Evolutionary conservation across 1,284 basidiomycete genomes (phyloP), one percentile per base, ranked within the genome.

Genomic region (Microbotryum violaceum): DNA sequence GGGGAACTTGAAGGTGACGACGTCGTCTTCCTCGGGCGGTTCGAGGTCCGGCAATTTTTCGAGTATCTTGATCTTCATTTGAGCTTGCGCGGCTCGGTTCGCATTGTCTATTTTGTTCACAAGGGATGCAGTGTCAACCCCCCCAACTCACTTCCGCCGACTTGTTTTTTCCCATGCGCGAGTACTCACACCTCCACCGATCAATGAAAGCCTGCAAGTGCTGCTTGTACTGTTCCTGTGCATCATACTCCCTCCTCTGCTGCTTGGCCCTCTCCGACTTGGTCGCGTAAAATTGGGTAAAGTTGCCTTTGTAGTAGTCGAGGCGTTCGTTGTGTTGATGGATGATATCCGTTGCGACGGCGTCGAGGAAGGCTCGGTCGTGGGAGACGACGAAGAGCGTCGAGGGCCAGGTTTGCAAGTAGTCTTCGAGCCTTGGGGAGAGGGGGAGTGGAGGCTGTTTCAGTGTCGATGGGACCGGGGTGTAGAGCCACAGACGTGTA

Each of bases 131-230:
- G 7, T 1, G 42, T 58, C 18, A 53, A 33, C 37, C 8, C 8
- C 27, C 8, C 31, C 8, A 1, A 31, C 9, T 49, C 52, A 55
- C 31, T 20, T 20, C 27, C 27, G 31, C 31, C 27, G 27, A 29
- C n/a, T n/a, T n/a, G n/a, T 4, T 3, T 29, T 29, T 29, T 31
- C 31, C 31, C 8, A 31, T 10, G 31, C 31, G 31, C 7, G 31
- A 31, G 31, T 31, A 68, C 65, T 94, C 92, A 78, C 96, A 96
- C 69, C 92, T 81, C 92, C 92, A 97, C 57, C 91, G 81, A 74
- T 96, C 92, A 70, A 99, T 97, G 78, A 97, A 99, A 0, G 94
- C 92, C 74, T 97, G 96, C 57, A 99, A 77, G 78, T 96, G 90
- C 72, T 88, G 89, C 62, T 96, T 84, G 76, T 98, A 97, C 37